Base-by-base conservation (phyloP, 108 stramenopile species). In the Pseudonitzschia pungens region DNA sequence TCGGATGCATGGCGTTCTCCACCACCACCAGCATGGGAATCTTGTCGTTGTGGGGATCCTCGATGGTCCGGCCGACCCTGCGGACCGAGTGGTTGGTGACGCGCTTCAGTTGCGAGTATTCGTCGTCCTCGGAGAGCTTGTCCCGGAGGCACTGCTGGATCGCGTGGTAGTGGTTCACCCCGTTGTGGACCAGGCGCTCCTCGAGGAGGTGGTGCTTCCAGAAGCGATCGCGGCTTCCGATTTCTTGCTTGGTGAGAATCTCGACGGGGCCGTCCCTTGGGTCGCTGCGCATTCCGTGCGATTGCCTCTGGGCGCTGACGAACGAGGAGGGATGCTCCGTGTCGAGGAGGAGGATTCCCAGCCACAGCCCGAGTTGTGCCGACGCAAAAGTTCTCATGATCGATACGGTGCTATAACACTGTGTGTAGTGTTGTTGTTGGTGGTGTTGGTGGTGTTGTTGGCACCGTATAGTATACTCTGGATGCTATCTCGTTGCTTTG, bases 201-300 rank as follows among this genome's bases (percentile, higher is more conserved):
- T 69, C 31, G 0, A 59, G 32, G 10, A 68, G 53, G 48, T 60
- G 28, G 29, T 71, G 74, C 54, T 73, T 70, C 79, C 79, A 80
- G 48, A 80, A 80, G 6, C 79, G 65, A 71, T 80, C 70, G 22
- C 74, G 79, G 28, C 52, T 41, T 26, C 74, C 74, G 59, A 69
- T 69, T 40, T 69, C 66, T 36, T 57, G 60, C 29, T 69, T 57
- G 32, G 66, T 50, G 5, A 67, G 32, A 40, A 40, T 40, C 29
- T 58, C 14, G 26, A 4, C 57, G 57, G 14, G 27, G 22, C 27
- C 15, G 57, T 58, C 9, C 14, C 18, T 11, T 4, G 14, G 16
- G 14, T 48, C 45, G 16, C 42, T 6, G 42, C 45, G 45, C 45
- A 18, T 18, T 48, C 45, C 45, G 45, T 48, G 18, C 18, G 36